Conservation (phyloP, 352 stramenopile species). For the Pythium monospermum region DNA sequence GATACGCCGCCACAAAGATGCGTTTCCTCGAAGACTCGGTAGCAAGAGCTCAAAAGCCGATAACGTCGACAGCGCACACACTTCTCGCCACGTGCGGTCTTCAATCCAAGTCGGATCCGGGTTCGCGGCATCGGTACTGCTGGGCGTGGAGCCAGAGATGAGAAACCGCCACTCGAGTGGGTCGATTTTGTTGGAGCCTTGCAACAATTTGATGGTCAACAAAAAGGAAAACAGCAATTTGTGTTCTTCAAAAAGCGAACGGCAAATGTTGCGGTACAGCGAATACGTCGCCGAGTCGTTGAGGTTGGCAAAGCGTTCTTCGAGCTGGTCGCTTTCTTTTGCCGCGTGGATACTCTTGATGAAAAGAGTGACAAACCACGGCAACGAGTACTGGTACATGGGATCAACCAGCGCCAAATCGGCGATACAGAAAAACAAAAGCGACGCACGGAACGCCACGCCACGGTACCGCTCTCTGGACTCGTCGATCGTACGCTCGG, state of each 20-base stretch:
- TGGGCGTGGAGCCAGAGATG: slow-evolving; percentile 80
- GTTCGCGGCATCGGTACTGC: slow-evolving; percentile 70
- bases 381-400: slow-evolving; percentile 94
- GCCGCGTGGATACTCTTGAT: slow-evolving; percentile 84
- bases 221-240: slow-evolving; percentile 94
- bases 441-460: slow-evolving; percentile 85
- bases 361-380: slow-evolving; percentile 92
- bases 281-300: slow-evolving; percentile 93
- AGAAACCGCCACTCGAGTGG: slow-evolving; percentile 92
- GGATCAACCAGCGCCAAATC: slow-evolving; percentile 89
- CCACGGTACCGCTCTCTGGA: slow-evolving; percentile 86
- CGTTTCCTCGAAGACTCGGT: slow-evolving; percentile 20
- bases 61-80: slow-evolving; percentile 34
- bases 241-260: slow-evolving; percentile 92
- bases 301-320: slow-evolving; percentile 77
- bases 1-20: slow-evolving; percentile 32
- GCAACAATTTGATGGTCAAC: slow-evolving; percentile 83
- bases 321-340: slow-evolving; percentile 79
- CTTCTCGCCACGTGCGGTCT: slow-evolving; percentile 37
- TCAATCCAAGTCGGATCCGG: slow-evolving; percentile 40
- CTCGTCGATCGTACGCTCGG: slow-evolving; percentile 89
- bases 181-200: slow-evolving; percentile 78
- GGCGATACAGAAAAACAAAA: slow-evolving; percentile 92
- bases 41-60: slow-evolving; percentile 31
- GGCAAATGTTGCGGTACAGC: slow-evolving; percentile 92